Evolutionary conservation across 768 basidiomycete genomes (phyloP).

Genomic region (Boletales sp.): DNA sequence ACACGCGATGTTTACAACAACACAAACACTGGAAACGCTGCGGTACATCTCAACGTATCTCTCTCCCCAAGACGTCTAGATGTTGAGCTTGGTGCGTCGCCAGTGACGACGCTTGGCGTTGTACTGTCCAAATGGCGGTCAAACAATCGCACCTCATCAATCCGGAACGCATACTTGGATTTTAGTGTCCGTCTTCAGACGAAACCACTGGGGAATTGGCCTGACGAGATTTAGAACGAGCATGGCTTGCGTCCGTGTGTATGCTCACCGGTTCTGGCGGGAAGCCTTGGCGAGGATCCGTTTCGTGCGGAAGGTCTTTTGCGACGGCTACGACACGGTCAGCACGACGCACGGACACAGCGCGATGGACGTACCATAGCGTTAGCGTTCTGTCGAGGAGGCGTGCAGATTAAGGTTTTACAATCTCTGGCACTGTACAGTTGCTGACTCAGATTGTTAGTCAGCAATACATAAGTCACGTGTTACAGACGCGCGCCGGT

Average conservation of each 20-base stretch:
- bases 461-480: slow-evolving; percentile 5
- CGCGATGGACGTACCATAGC: neutral
- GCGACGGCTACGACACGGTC: slow-evolving; percentile 71
- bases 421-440: slow-evolving; percentile 36
- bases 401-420: slow-evolving; percentile 32
- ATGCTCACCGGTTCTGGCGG: slow-evolving; percentile 87
- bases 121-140: slow-evolving; percentile 46
- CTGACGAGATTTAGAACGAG: slow-evolving; percentile 34
- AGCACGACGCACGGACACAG: neutral
- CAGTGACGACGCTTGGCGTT: slow-evolving; percentile 98
- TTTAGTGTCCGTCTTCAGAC: slow-evolving; percentile 93
- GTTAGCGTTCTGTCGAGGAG: no score
- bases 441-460: slow-evolving; percentile 32
- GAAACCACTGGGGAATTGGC: slow-evolving; percentile 99
- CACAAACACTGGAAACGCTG: neutral
- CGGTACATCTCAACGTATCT: slow-evolving; percentile 18
- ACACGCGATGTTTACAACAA: no score
- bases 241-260: neutral
- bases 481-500: neutral
- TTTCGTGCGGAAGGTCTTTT: slow-evolving; percentile 98
- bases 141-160: neutral
- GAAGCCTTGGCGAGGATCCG: slow-evolving; percentile 93
- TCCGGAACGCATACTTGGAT: slow-evolving; percentile 60
- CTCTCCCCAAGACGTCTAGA: slow-evolving; percentile 44
- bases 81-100: slow-evolving; percentile 98